Base-by-base conservation (phyloP, 257 asterid genomes). In the Solanum lignicaule region DNA sequence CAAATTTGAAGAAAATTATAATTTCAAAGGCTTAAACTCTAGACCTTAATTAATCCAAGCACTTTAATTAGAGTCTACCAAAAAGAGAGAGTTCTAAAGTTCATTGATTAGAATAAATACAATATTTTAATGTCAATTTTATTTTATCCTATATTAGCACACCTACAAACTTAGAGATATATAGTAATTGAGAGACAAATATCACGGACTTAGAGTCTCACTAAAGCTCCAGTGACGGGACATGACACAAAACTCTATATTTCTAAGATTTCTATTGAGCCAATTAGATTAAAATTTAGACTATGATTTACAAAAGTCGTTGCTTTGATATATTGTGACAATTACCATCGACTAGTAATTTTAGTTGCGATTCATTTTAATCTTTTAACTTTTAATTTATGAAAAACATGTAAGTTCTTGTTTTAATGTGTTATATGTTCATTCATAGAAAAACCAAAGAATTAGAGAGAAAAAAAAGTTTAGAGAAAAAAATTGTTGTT, bases 201-300 rank as follows among this genome's bases (percentile, higher is more conserved):
- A 1, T 39, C 46, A 9, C 46, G 46, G 13, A 39, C 0, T 39
- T 39, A 39, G 46, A 39, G 13, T 39, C 46, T 39, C 46, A 39
- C 4, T 39, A 39, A 3, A 39, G 46, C 46, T 39, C 0, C 0
- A 0, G 4, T 39, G 46, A 0, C 1, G 46, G 46, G 13, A 39
- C 13, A 39, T 39, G 43, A 39, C 11, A 38, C 58, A 48, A 52
- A 16, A 55, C 62, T 52, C n/a, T 55, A 55, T 55, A 55, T 55
- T 2, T 55, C n/a, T 55, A 55, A 10, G 65, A 2, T 55, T 0
- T 55, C 23, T 55, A 18, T 55, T 55, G 10, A 18, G n/a, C 65
- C n/a, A 55, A 6, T 18, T 55, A 55, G 1, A 55, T 55, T 55
- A 6, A 55, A 55, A 18, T 55, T 18, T 48, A 48, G 60, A 48